Percentiles rank a stretch among this genome's conserved stretches.
These are phyloP conservation scores for Xeromyces bisporus DNA, from an alignment of 495 filamentous ascomycete species.

Conservation along the genomic window DNA sequence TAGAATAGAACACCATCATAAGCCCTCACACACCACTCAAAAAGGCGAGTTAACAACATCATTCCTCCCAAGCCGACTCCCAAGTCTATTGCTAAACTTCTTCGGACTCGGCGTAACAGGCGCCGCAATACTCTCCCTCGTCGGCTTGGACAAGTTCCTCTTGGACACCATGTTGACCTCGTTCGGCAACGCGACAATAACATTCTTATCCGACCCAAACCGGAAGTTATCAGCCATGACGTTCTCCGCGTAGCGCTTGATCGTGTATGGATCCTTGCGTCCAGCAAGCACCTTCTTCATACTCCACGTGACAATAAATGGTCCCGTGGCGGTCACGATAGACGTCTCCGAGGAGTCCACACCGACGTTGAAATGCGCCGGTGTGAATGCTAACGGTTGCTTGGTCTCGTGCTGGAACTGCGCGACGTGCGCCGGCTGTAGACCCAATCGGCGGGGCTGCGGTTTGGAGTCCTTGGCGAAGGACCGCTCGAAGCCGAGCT, in stretches of 20 bases:
- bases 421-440: slow-evolving; percentile 79
- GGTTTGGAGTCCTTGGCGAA: slow-evolving; percentile 89
- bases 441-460: slow-evolving; percentile 73
- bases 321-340: slow-evolving; percentile 93
- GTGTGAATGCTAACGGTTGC: slow-evolving; percentile 68
- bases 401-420: slow-evolving; percentile 95
- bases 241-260: slow-evolving; percentile 89
- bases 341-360: slow-evolving; percentile 63
- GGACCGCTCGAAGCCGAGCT: slow-evolving; percentile 87
- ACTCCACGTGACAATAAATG: slow-evolving; percentile 94
- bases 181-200: slow-evolving; percentile 91
- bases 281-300: slow-evolving; percentile 70
- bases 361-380: slow-evolving; percentile 87
- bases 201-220: slow-evolving; percentile 90
- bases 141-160: slow-evolving; percentile 67
- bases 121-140: slow-evolving; percentile 75
- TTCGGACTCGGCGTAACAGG: slow-evolving; percentile 38
- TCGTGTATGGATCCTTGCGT: slow-evolving; percentile 73
- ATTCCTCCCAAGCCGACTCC: slow-evolving; percentile 46
- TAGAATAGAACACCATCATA: slow-evolving; percentile 2
- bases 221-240: slow-evolving; percentile 99
- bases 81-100: slow-evolving; percentile 37
- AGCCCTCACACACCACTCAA: slow-evolving; percentile 26
- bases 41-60: slow-evolving; percentile 80
- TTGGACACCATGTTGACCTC: slow-evolving; percentile 95